Conservation (phyloP, 257 asterid species). For the Ocimum tenuiflorum region DNA sequence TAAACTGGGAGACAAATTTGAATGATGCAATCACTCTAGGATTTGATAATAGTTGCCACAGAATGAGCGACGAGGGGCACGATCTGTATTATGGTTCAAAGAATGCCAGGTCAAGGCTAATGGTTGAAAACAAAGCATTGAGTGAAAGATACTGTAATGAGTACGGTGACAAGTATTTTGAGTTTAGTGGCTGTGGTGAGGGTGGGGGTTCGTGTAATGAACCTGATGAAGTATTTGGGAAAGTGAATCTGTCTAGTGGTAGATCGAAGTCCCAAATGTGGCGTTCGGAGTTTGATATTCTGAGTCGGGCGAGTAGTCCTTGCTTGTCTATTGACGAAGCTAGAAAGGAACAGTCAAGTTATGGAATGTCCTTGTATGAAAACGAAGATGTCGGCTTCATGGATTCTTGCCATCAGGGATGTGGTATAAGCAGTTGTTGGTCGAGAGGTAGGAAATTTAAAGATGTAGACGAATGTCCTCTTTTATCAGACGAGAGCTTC, state of each 20-base stretch:
- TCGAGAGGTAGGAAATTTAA: conserved; percentile 43
- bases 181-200: conserved; percentile 18
- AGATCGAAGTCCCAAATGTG: conserved; percentile 19
- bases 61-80: conserved; percentile 19
- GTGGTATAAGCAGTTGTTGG: conserved; percentile 78
- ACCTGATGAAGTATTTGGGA: conserved; percentile 33
- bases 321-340: conserved; percentile 30
- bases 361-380: conserved; percentile 27
- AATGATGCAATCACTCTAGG: conserved; percentile 44
- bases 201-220: conserved; percentile 47
- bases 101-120: no score
- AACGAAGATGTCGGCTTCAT: conserved; percentile 40
- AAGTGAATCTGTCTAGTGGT: conserved; percentile 13
- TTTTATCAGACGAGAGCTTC: conserved; percentile 31
- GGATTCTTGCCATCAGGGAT: conserved; percentile 57
- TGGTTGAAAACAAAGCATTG: conserved; percentile 21
- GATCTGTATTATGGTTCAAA: conserved; percentile 25
- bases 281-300: conserved; percentile 24
- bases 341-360: conserved; percentile 25
- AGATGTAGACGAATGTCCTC: conserved; percentile 52
- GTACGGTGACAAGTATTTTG: conserved; percentile 31
- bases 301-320: conserved; percentile 44
- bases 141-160: conserved; percentile 31
- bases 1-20: conserved; percentile 67
- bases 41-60: conserved; percentile 26